A percentile compares a stretch with the other conserved stretches of the same genome.
phyloP scores from a whole-genome alignment of 306 rosid species.

The Lathyrus sativus region DNA sequence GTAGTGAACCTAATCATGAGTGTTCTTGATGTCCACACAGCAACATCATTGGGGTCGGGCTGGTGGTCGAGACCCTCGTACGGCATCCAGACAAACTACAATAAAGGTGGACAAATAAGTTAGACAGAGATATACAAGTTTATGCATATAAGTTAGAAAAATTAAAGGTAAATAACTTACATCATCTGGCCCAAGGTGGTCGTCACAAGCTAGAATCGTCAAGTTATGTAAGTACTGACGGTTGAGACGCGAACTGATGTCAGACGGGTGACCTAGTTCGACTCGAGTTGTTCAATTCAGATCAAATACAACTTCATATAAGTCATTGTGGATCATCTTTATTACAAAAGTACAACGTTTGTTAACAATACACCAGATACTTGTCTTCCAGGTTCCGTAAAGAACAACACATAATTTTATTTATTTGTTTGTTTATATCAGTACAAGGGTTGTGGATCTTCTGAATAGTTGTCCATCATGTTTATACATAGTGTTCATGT shows the following conservation, averaged over 20 bases:
- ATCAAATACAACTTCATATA: background rate
- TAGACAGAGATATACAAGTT: no score
- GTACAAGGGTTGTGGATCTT: constrained; percentile 21
- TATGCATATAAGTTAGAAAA: no score
- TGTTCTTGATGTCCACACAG: no score
- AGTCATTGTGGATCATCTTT: constrained; percentile 12
- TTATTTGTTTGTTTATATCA: constrained; percentile 21
- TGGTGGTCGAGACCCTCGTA: no score
- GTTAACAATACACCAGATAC: background rate
- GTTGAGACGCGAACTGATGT: background rate
- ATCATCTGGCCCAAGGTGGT: no score
- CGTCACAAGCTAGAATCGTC: background rate
- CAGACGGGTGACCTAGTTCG: background rate
- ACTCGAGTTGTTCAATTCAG: constrained; percentile 2
- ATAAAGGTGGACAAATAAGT: no score
- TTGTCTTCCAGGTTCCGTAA: constrained; percentile 20
- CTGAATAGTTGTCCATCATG: constrained; percentile 2
- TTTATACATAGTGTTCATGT: background rate
- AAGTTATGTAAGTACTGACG: background rate
- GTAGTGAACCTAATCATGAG: no score
- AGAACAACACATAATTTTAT: constrained; percentile 12
- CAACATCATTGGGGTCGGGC: no score
- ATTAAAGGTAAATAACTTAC: no score
- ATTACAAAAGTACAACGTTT: background rate
- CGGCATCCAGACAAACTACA: no score